Evolutionary conservation across 805 yeast species (phyloP).

Genomic region (Myxozyma neglecta): DNA sequence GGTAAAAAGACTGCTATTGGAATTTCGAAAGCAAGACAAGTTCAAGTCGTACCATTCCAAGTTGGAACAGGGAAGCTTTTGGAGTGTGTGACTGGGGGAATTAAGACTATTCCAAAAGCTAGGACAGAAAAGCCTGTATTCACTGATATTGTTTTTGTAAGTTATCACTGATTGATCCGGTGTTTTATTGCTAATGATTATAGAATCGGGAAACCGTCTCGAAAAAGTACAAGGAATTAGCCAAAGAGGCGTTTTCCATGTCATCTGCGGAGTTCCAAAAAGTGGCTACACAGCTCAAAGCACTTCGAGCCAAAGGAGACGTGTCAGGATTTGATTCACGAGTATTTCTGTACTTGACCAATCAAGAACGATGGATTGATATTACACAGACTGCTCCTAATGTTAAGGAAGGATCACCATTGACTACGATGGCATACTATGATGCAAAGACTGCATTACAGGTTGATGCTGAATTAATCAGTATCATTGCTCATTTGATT

Average conservation of each 20-base stretch:
- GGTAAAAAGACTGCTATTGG: constrained; percentile 27
- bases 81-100: constrained; percentile 26
- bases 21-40: constrained; percentile 3
- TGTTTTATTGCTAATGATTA: background rate
- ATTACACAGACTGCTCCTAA: constrained; percentile 1
- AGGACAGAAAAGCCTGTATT: background rate
- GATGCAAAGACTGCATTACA: constrained; percentile 24
- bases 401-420: background rate
- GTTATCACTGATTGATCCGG: background rate
- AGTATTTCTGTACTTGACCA: constrained; percentile 3
- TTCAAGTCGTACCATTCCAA: constrained; percentile 14
- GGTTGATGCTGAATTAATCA: constrained; percentile 32
- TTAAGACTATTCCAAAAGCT: constrained; percentile 8
- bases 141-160: constrained; percentile 18
- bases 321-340: constrained; percentile 1
- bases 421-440: background rate
- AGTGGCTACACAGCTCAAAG: constrained; percentile 1
- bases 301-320: constrained; percentile 2
- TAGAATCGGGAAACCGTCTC: constrained; percentile 1
- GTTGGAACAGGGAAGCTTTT: constrained; percentile 25
- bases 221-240: background rate
- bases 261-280: background rate
- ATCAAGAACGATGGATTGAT: background rate
- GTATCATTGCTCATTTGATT: constrained; percentile 36
- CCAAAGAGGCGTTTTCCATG: background rate